Evolutionary conservation across 257 asterid species (phyloP), one percentile per base, ranked within the genome.

Genomic region (Haberlea rhodopensis): DNA sequence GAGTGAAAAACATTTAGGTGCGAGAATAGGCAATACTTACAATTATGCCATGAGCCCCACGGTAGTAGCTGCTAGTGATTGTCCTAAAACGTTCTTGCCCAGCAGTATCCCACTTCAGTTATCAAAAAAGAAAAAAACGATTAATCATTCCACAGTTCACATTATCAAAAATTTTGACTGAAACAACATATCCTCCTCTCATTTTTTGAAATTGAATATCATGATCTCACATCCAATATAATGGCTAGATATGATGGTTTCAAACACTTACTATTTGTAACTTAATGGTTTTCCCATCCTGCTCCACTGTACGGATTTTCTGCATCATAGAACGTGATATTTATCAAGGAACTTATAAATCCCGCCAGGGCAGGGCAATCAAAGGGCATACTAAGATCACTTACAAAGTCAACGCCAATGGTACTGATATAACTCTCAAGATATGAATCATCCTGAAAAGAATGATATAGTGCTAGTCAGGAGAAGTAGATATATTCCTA

Each of bases 1-100:
- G 55, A 29, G 72, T 3, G 49, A 57, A 53, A 62, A 51, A 27
- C 26, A 59, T 18, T 55, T 48, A 24, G 52, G 45, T 24, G 9
- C 40, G 57, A 70, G 67, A 60, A 58, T 28, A 26, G 20, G 11
- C 57, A 57, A n/a, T 48, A 73, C 90, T 75, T 82, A 90, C 97
- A 69, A 89, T 90, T 81, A 90, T 90, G 62, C 95, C 97, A 54
- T 90, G 97, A 31, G 97, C 97, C 59, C 97, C 97, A 46, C 97
- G 97, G 58, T 90, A 90, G 78, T 90, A 90, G 73, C 97, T 90
- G 87, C 97, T 90, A 9, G 97, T 90, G 68, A 90, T 90, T 68
- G 97, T 90, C 83, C 97, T 87, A 70, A 90, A 90, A 6, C 95
- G 95, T 64, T 87, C 97, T 85, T 90, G 97, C 54, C 97, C 97